A percentile compares a stretch with the other conserved stretches of the same genome.
Evolutionary conservation across 257 asterid genomes (phyloP).

Genomic region (Apocynum venetum): DNA sequence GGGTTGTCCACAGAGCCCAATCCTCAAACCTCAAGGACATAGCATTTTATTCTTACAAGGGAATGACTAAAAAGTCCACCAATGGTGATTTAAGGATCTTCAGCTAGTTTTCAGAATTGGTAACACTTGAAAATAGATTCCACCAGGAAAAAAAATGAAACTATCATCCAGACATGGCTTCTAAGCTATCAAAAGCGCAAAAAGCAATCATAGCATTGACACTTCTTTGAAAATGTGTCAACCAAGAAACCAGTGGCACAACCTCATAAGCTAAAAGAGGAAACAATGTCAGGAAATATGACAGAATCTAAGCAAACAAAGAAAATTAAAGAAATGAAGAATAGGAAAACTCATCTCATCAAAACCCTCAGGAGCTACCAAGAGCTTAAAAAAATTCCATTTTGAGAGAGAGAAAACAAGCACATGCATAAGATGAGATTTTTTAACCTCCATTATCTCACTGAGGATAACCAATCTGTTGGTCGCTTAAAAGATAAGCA

Average conservation of each 20-base stretch:
- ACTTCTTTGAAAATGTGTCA: neutral
- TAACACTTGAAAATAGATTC: neutral
- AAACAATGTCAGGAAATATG: neutral
- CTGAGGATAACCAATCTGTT: neutral
- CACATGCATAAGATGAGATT: neutral
- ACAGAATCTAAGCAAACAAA: neutral
- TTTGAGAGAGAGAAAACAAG: neutral
- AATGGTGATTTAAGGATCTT: neutral
- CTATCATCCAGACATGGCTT: neutral
- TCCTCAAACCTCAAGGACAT: neutral
- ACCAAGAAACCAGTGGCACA: neutral
- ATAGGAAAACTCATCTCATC: neutral
- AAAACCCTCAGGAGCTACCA: neutral
- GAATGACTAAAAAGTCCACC: neutral
- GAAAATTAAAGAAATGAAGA: neutral
- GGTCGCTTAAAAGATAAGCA: neutral
- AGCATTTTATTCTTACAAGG: neutral
- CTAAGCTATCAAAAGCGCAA: neutral
- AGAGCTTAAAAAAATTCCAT: neutral
- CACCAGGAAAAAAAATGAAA: neutral
- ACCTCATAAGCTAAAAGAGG: neutral
- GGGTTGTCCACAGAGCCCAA: neutral
- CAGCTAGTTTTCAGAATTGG: neutral
- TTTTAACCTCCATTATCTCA: neutral
- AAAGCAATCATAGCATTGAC: neutral